Evolutionary conservation across 1,139 yeast genomes (phyloP).

Genomic region (Geotrichum restrictum): DNA sequence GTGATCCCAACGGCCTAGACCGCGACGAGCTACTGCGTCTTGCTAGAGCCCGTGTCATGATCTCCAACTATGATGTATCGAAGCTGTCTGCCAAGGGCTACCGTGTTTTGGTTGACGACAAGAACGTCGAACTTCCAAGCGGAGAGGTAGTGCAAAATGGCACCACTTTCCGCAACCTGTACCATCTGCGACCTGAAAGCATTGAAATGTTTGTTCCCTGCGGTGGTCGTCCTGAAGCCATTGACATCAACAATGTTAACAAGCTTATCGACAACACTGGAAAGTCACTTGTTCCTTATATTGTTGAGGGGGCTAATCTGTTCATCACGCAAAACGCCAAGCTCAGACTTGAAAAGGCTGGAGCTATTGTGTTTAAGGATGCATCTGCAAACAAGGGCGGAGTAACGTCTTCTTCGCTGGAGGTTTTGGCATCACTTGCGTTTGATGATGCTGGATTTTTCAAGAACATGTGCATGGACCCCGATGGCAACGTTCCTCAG

Average conservation of each 20-base stretch:
- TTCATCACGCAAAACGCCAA: slow-evolving; percentile 94
- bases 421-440: slow-evolving; percentile 90
- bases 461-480: slow-evolving; percentile 67
- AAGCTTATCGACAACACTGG: slow-evolving; percentile 75
- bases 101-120: slow-evolving; percentile 80
- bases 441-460: slow-evolving; percentile 81
- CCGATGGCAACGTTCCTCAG: slow-evolving; percentile 49
- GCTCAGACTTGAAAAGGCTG: slow-evolving; percentile 77
- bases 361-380: slow-evolving; percentile 84
- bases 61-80: slow-evolving; percentile 61
- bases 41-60: slow-evolving; percentile 75
- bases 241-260: slow-evolving; percentile 79
- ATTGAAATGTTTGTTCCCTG: slow-evolving; percentile 88
- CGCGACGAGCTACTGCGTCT: slow-evolving; percentile 72
- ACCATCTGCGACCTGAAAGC: slow-evolving; percentile 73
- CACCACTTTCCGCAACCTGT: slow-evolving; percentile 84
- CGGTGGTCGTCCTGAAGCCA: slow-evolving; percentile 98
- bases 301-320: slow-evolving; percentile 96
- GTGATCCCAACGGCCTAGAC: slow-evolving; percentile 86
- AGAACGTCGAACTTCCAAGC: slow-evolving; percentile 69
- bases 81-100: slow-evolving; percentile 74
- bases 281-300: slow-evolving; percentile 72
- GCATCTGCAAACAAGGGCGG: slow-evolving; percentile 98
- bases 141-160: slow-evolving; percentile 79
- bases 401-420: slow-evolving; percentile 93